phyloP scores from a whole-genome alignment of 2,329 filamentous ascomycete species.

The Didymella pomorum region DNA sequence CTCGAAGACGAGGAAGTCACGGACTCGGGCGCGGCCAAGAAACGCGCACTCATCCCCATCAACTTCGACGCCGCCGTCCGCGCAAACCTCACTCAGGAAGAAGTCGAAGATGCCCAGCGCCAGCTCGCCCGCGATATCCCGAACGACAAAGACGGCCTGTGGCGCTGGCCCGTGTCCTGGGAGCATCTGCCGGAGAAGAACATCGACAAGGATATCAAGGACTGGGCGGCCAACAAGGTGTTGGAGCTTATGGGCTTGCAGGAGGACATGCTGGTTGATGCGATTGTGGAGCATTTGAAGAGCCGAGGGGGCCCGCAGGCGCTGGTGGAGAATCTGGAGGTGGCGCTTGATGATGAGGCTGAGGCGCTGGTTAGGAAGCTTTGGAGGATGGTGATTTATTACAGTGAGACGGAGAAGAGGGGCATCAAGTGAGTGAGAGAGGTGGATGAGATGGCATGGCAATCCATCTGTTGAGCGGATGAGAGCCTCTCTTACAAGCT shows the following conservation, averaged over 20 bases:
- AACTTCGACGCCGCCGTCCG: slow-evolving; percentile 56
- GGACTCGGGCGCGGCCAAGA: slow-evolving; percentile 71
- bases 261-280: slow-evolving; percentile 92
- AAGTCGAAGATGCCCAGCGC: slow-evolving; percentile 80
- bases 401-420: slow-evolving; percentile 90
- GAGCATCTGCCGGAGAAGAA: slow-evolving; percentile 83
- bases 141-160: slow-evolving; percentile 82
- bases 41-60: slow-evolving; percentile 70
- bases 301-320: slow-evolving; percentile 78
- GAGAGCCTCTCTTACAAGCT: no score
- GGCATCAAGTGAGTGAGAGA: slow-evolving; percentile 63
- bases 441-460: slow-evolving; percentile 3
- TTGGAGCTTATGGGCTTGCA: slow-evolving; percentile 96
- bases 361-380: slow-evolving; percentile 94
- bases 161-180: slow-evolving; percentile 94
- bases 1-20: slow-evolving; percentile 85
- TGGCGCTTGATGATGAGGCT: slow-evolving; percentile 91
- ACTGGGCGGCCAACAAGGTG: slow-evolving; percentile 98
- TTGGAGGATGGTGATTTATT: slow-evolving; percentile 99
- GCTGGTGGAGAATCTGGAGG: slow-evolving; percentile 83
- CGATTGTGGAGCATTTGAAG: slow-evolving; percentile 86
- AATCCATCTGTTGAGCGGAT: no score
- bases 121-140: slow-evolving; percentile 91
- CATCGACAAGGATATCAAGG: slow-evolving; percentile 84
- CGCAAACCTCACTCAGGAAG: slow-evolving; percentile 77